Base-by-base conservation (phyloP, 306 rosid genomes). In the Coriaria nepalensis region DNA sequence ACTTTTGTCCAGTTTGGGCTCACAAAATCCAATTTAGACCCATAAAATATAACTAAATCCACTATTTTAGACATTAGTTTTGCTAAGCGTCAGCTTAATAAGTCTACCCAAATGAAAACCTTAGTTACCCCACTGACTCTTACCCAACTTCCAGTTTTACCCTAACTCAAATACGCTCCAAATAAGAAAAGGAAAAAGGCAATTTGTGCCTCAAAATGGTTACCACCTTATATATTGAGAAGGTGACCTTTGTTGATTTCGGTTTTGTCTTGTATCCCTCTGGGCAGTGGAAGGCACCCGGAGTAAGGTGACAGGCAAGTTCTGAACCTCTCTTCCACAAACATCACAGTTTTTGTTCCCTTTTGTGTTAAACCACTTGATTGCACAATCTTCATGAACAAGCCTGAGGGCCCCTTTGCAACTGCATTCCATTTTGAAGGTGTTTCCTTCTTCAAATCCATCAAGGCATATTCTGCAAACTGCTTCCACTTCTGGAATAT, bases 401-500 rank as follows among this genome's bases (percentile, higher is more conserved):
- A 90, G 80, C 59, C 73, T 79, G 57, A 90, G 84, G 64, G 68
- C 95, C 59, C 97, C 97, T 69, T 90, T 90, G 78, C 97, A 90
- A 63, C 83, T 67, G 71, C 97, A 90, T 73, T 90, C 97, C 95
- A 90, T 79, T 81, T 84, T 90, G 33, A 90, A 79, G 5, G 97
- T 90, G 65, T 84, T 90, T 57, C 78, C 68, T 75, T 81, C 95
- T 42, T 81, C 87, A 35, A 93, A 90, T 43, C 43, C 79, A 40
- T 84, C 97, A 49, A 79, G 68, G 73, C 97, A 90, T 50, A 84
- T 90, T 74, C 97, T 79, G 71, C 97, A 90, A 42, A 81, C 82
- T 6, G 95, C 97, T 79, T 84, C 97, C 81, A 84, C 97, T 69
- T 90, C 97, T 33, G 95, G 94, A 77, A 84, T 90, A 74, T 84